Evolutionary conservation across 2,329 filamentous ascomycete species (phyloP).

Genomic region (Microdochium trichocladiopsis): DNA sequence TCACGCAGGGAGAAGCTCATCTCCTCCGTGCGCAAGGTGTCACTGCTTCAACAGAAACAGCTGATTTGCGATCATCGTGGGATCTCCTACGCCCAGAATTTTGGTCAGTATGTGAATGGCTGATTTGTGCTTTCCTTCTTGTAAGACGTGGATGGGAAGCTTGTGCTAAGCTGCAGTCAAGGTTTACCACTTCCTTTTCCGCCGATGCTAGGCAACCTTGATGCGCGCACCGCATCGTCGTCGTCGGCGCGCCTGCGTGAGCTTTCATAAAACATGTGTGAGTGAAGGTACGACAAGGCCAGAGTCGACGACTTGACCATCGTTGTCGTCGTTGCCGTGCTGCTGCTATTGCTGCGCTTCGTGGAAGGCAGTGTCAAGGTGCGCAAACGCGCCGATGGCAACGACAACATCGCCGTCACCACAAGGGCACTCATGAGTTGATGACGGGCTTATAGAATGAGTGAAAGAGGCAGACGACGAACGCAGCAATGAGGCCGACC

Average conservation of each 20-base stretch:
- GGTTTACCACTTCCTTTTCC: not conserved
- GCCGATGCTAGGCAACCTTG: not conserved
- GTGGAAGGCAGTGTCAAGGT: not conserved
- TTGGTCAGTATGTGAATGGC: not conserved
- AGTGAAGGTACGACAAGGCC: not conserved
- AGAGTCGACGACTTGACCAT: not conserved
- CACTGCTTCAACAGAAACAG: not conserved
- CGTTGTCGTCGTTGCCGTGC: too few species aligned
- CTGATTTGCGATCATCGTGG: not conserved
- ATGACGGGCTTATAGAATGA: not conserved
- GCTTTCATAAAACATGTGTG: not conserved
- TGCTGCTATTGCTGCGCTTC: not conserved
- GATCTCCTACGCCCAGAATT: not conserved
- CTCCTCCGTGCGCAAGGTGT: not conserved
- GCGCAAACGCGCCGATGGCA: not conserved
- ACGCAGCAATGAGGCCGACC: not conserved
- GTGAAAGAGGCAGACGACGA: not conserved
- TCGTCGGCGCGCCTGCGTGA: not conserved
- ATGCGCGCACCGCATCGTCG: not conserved
- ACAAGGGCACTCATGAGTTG: not conserved
- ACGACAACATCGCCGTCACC: not conserved
- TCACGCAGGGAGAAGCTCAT: not conserved
- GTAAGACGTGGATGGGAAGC: not conserved
- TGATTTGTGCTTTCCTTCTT: not conserved
- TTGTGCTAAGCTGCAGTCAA: not conserved